Evolutionary conservation across 2,329 filamentous ascomycete genomes (phyloP).

Genomic region (Acrocalymma vagum): DNA sequence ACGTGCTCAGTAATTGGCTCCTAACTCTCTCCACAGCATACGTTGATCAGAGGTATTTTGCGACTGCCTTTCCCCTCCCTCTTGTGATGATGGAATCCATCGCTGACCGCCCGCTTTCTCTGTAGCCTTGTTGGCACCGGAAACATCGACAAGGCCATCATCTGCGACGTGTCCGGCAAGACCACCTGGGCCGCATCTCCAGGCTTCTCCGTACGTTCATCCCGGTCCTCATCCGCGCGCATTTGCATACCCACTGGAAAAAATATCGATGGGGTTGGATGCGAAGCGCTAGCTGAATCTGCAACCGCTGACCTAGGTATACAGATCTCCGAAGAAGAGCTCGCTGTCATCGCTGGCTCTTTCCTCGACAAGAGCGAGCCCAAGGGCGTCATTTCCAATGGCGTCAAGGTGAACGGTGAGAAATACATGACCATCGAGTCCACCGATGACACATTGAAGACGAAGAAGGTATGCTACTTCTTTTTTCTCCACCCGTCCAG

Average conservation of each 20-base stretch:
- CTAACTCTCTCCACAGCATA: constrained; percentile 46
- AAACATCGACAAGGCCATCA: constrained; percentile 59
- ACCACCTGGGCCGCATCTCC: constrained; percentile 81
- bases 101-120: constrained; percentile 21
- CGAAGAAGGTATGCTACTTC: constrained; percentile 73
- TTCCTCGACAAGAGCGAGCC: constrained; percentile 65
- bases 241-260: too few relatives aligned
- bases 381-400: constrained; percentile 74
- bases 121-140: constrained; percentile 52
- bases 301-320: too few relatives aligned
- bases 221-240: constrained; percentile 10
- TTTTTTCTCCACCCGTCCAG: constrained; percentile 1
- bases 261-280: too few relatives aligned
- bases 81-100: constrained; percentile 1
- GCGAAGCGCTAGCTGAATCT: too few relatives aligned
- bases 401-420: constrained; percentile 77
- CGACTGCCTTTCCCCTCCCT: not conserved
- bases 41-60: constrained; percentile 49
- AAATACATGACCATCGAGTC: constrained; percentile 81
- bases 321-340: constrained; percentile 63
- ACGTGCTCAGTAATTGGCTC: constrained; percentile 7
- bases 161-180: constrained; percentile 58
- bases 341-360: constrained; percentile 61
- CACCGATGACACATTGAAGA: constrained; percentile 83
- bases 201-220: constrained; percentile 76